Percentiles rank a stretch among this genome's conserved stretches.
Evolutionary conservation across 129 eudicot species (phyloP).

Genomic region (Deinandra increscens): DNA sequence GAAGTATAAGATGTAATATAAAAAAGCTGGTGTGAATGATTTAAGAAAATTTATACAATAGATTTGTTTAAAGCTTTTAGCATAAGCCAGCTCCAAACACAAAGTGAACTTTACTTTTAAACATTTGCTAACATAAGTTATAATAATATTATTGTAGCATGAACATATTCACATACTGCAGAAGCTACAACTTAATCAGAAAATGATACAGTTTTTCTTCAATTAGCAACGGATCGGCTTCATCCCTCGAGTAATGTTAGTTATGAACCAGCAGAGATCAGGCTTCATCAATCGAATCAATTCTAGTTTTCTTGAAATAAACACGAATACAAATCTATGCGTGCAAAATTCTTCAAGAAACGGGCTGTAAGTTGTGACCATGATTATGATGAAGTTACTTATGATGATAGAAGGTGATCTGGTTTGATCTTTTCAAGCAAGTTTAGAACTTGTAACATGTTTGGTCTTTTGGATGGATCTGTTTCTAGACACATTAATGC

Average conservation of each 20-base stretch:
- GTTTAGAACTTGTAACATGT: constrained; percentile 77
- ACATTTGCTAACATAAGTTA: neutral
- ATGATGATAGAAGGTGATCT: constrained; percentile 26
- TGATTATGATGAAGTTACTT: constrained; percentile 3
- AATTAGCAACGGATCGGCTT: constrained; percentile 29
- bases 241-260: too few relatives aligned
- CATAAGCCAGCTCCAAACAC: too few relatives aligned
- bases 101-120: too few relatives aligned
- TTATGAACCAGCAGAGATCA: too few relatives aligned
- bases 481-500: constrained; percentile 80
- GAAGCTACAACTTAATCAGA: constrained; percentile 68
- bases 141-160: constrained; percentile 8
- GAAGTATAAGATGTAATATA: too few relatives aligned
- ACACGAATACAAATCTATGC: too few relatives aligned
- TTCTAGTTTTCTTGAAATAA: neutral
- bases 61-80: too few relatives aligned
- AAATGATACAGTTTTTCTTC: constrained; percentile 67
- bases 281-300: too few relatives aligned
- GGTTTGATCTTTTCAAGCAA: constrained; percentile 69
- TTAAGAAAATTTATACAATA: too few relatives aligned
- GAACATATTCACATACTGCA: constrained; percentile 52
- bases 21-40: too few relatives aligned
- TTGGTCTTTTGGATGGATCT: constrained; percentile 78
- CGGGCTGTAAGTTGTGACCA: neutral
- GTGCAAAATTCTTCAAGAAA: neutral